Evolutionary conservation across 768 basidiomycete species (phyloP), one percentile per base, ranked within the genome.

Genomic region (Crucibulum laeve): DNA sequence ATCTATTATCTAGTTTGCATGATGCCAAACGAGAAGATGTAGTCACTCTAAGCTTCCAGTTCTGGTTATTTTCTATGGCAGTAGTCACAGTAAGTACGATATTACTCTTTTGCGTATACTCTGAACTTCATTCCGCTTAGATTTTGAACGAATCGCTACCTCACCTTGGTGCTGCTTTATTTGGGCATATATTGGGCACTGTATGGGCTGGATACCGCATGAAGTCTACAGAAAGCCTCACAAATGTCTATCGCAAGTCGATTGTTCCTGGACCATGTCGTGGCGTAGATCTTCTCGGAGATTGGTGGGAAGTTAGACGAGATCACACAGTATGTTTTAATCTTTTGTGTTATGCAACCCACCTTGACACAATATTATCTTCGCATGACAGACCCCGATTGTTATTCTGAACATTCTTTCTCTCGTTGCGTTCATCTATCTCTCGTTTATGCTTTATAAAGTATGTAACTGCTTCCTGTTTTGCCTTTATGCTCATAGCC

Each of bases 81-180:
- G 35, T 75, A 21, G 55, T 71, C 21, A 73, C 77, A 28, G 77
- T 78, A 50, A 32, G 72, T 53, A 13, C 13, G 33, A n/a, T 13
- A 14, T 42, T 11, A 13, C 3, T 28, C 13, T 40, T 19, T 21
- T 22, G 34, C 40, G n/a, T 30, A 15, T 4, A 26, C 15, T 23
- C 17, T 18, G 21, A 43, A 44, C 37, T 48, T 41, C 22, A 11
- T 38, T 33, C 5, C 22, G 11, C 43, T 23, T 42, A 79, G 77
- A 61, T 80, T 33, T 44, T 77, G 38, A 69, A 66, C 42, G 76
- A 79, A 51, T 76, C 75, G 0, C 63, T 75, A 26, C 77, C 78
- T 4, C 75, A 77, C 49, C 60, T 79, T 32, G 68, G 65, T 2
- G 73, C 76, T 23, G 66, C 69, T 2, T 46, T 80, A 7, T 62